phyloP scores from a whole-genome alignment of 176 grass and related monocot species.

The Secale cereale region DNA sequence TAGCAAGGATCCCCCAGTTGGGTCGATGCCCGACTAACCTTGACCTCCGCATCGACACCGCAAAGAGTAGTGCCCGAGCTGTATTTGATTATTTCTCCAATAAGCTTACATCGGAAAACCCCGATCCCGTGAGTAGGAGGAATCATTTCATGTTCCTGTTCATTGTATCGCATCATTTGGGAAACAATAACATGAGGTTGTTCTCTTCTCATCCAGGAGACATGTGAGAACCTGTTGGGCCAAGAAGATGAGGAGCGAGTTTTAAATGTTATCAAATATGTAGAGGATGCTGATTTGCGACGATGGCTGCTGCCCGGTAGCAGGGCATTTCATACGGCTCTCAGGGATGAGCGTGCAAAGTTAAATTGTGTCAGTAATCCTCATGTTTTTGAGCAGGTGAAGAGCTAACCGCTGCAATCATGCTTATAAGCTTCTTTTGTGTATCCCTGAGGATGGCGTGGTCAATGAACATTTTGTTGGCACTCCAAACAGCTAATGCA shows the following conservation, averaged over 20 bases:
- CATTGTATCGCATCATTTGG: neutral
- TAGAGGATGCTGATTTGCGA: constrained; percentile 75
- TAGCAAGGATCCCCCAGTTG: constrained; percentile 45
- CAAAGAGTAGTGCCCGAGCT: constrained; percentile 53
- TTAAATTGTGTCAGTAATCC: constrained; percentile 84
- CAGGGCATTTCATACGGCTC: constrained; percentile 66
- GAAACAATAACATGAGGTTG: neutral
- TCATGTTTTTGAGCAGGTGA: constrained; percentile 82
- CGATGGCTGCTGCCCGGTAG: constrained; percentile 50
- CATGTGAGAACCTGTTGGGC: constrained; percentile 32
- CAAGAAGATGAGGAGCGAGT: constrained; percentile 50
- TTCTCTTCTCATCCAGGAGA: constrained; percentile 32
- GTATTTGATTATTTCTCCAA: constrained; percentile 78
- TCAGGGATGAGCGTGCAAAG: constrained; percentile 63
- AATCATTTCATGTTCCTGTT: constrained; percentile 20
- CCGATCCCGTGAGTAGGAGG: constrained; percentile 36
- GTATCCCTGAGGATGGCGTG: neutral
- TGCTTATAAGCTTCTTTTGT: neutral
- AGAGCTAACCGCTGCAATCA: neutral
- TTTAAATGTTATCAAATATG: constrained; percentile 53
- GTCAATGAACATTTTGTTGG: constrained; percentile 10
- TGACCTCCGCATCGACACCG: constrained; percentile 59
- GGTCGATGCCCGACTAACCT: constrained; percentile 55
- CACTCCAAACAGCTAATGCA: constrained; percentile 59
- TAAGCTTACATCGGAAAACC: constrained; percentile 15